Conservation (phyloP, 2,329 filamentous ascomycete species). For the Incumbomyces lentus region DNA sequence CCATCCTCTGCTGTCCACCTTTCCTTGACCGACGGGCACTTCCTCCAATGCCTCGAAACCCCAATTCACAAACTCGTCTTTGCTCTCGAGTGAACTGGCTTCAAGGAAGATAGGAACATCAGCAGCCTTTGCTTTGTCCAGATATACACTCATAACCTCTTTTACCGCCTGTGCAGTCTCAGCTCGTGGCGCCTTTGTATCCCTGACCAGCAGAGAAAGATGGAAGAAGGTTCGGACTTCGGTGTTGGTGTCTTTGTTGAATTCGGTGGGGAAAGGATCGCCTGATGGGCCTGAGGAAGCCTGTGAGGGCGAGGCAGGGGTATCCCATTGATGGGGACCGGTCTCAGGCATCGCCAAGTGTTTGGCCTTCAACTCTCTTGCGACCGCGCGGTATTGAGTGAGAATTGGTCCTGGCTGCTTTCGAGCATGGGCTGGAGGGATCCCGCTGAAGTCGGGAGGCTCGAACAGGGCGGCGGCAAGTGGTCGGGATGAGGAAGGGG, state of each 20-base stretch:
- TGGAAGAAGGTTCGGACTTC: conserved; percentile 20
- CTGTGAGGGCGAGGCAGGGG: conserved; percentile 19
- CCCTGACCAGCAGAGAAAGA: conserved; percentile 16
- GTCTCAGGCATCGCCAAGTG: conserved; percentile 18
- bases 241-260: conserved; percentile 20
- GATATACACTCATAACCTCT: conserved; percentile 12
- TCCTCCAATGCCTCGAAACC: conserved; percentile 19
- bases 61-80: conserved; percentile 15
- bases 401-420: conserved; percentile 19
- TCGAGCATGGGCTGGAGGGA: conserved; percentile 18
- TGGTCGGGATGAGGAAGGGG: conserved; percentile 11
- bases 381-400: conserved; percentile 15
- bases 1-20: conserved; percentile 15
- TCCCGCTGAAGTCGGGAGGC: conserved; percentile 20
- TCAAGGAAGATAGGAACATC: conserved; percentile 18
- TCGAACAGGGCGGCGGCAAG: conserved; percentile 19
- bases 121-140: conserved; percentile 16
- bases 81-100: conserved; percentile 13
- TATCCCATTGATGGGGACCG: conserved; percentile 19
- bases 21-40: conserved; percentile 17
- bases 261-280: conserved; percentile 19
- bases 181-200: conserved; percentile 7
- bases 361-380: conserved; percentile 17
- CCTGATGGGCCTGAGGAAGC: conserved; percentile 18
- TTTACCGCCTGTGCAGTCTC: conserved; percentile 10